Base-by-base conservation (phyloP, 73 alveolate genomes). In the Strombidium stylifer region DNA sequence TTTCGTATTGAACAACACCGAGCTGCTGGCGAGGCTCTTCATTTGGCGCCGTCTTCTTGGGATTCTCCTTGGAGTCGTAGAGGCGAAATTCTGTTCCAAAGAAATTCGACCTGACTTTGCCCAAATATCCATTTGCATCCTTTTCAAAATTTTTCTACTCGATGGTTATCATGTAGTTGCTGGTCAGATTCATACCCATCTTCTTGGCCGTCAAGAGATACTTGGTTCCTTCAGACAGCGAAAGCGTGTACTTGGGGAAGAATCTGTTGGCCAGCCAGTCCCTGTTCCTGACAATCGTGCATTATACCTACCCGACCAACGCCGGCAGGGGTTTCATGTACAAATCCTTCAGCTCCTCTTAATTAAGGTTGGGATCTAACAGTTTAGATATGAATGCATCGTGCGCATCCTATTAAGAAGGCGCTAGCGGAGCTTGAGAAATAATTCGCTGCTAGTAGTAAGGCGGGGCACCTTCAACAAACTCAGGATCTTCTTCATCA, bases 101-200 rank as follows among this genome's bases (percentile, higher is more conserved):
- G 82, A 91, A 91, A 66, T 91, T 91, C 11, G 95, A 82, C 46
- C 98, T 78, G 23, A 91, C 85, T 59, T 91, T 91, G 3, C 96
- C 98, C 1, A 87, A 39, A 60, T 59, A 87, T 8, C 83, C 86
- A 41, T 54, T 67, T 1, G 91, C 65, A n/a, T 79, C 85, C 56
- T 52, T 77, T 28, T 77, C 59, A 52, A 91, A 34, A 12, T 90
- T 91, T 2, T 71, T 73, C 52, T 89, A 86, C 50, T 84, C 84
- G 46, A 77, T 41, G 0, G 96, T 60, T 16, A 91, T 73, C 86
- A 91, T 37, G 55, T 91, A 91, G 64, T n/a, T 87, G 18, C 93
- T 76, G 3, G 96, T 91, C 23, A 77, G 61, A 45, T 82, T 90
- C 16, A 81, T 85, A 0, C 90, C 82, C 23, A 94, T 45, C 69